Evolutionary conservation across 306 rosid genomes (phyloP).

Genomic region (Alnus glutinosa): DNA sequence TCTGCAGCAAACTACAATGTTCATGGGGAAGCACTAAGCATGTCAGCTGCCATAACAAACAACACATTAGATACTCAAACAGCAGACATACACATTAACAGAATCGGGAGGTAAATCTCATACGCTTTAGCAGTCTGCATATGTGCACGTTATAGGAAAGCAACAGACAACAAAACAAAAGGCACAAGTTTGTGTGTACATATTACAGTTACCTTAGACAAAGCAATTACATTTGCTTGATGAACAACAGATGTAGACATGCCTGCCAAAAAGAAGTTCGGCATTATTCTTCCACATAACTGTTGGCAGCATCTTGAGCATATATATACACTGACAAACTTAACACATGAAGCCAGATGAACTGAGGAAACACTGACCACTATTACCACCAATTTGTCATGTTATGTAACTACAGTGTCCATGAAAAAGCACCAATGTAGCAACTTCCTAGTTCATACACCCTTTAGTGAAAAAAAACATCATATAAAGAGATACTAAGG

Average conservation of each 20-base stretch:
- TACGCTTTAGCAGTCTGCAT: constrained; percentile 26
- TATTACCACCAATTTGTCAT: background rate
- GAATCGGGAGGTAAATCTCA: constrained; percentile 12
- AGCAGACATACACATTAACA: constrained; percentile 13
- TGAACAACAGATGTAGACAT: constrained; percentile 52
- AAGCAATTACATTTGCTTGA: constrained; percentile 73
- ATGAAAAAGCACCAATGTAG: background rate
- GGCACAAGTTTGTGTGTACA: background rate
- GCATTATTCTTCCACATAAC: constrained; percentile 18
- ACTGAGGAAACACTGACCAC: background rate
- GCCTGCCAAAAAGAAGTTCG: constrained; percentile 46
- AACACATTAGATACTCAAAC: constrained; percentile 26
- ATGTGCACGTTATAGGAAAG: constrained; percentile 14
- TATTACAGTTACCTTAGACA: constrained; percentile 55
- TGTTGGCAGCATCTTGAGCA: constrained; percentile 2
- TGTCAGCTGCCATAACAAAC: constrained; percentile 64
- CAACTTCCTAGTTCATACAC: background rate
- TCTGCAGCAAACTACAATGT: constrained; percentile 60
- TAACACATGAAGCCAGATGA: background rate
- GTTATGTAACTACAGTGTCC: background rate
- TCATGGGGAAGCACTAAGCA: constrained; percentile 77
- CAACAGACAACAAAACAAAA: constrained; percentile 13
- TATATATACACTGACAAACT: background rate
- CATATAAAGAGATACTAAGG: background rate
- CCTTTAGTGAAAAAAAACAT: background rate